phyloP scores from a whole-genome alignment of 805 yeast species.

The Cyberlindnera samutprakarnensis region DNA sequence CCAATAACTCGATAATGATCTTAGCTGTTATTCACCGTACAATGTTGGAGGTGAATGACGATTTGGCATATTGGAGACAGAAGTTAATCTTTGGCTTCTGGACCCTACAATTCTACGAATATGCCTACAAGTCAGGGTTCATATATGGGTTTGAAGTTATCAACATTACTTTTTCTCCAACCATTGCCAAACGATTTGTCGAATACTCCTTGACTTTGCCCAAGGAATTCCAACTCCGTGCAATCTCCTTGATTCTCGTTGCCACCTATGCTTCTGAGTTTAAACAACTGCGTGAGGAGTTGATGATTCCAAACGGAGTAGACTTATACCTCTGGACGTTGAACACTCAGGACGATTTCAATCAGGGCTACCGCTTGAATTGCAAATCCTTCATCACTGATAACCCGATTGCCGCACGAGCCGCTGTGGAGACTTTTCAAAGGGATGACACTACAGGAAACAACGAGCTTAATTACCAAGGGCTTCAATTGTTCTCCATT shows the following conservation, averaged over 20 bases:
- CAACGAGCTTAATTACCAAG: not conserved
- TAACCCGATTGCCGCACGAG: conserved; percentile 21
- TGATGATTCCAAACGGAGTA: conserved; percentile 24
- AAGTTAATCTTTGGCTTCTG: conserved; percentile 46
- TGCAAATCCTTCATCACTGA: conserved; percentile 38
- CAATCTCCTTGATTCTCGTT: conserved; percentile 42
- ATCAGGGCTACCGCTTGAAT: conserved; percentile 27
- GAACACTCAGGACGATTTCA: conserved; percentile 30
- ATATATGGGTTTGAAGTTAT: conserved; percentile 29
- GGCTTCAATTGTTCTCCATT: conserved; percentile 6
- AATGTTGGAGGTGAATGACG: conserved; percentile 30
- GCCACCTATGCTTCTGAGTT: conserved; percentile 39
- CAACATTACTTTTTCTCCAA: conserved; percentile 28
- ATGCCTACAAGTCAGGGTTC: conserved; percentile 31
- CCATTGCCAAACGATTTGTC: conserved; percentile 25
- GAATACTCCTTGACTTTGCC: conserved; percentile 29
- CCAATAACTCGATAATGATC: conserved; percentile 36
- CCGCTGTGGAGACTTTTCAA: conserved; percentile 7
- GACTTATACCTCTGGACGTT: conserved; percentile 47
- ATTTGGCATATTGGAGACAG: conserved; percentile 35
- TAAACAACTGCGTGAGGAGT: conserved; percentile 20
- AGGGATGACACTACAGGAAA: conserved; percentile 1
- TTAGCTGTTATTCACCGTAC: conserved; percentile 31
- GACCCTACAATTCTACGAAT: conserved; percentile 38
- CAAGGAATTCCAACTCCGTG: conserved; percentile 41